Evolutionary conservation across 805 yeast genomes (phyloP).

Genomic region (Barnettozyma siamensis): DNA sequence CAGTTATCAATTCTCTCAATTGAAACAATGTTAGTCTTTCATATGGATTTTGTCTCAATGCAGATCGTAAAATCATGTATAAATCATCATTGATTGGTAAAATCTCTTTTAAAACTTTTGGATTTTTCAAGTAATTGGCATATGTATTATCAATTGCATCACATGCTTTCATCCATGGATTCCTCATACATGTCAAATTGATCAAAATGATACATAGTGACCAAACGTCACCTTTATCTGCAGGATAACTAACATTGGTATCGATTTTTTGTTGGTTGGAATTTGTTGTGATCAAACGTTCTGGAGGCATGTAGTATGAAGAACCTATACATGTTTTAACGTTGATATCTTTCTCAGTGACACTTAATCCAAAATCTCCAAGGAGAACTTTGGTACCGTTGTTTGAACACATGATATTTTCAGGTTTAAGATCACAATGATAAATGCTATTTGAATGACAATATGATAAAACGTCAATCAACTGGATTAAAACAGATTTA

Average conservation of each 20-base stretch:
- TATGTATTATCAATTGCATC: conserved; percentile 54
- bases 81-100: conserved; percentile 68
- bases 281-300: conserved; percentile 44
- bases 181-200: conserved; percentile 75
- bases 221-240: conserved; percentile 82
- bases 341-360: conserved; percentile 49
- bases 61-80: conserved; percentile 39
- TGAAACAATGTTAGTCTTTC: conserved; percentile 26
- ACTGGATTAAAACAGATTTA: conserved; percentile 62
- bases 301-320: conserved; percentile 91
- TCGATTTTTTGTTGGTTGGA: conserved; percentile 20
- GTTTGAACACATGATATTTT: conserved; percentile 68
- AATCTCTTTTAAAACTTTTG: conserved; percentile 52
- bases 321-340: conserved; percentile 81
- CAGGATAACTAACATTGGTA: conserved; percentile 41
- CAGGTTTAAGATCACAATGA: conserved; percentile 95
- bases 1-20: conserved; percentile 15
- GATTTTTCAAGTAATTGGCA: conserved; percentile 51
- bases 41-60: conserved; percentile 29
- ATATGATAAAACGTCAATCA: conserved; percentile 75
- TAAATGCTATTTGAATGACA: conserved; percentile 80
- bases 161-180: conserved; percentile 87
- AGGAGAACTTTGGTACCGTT: conserved; percentile 51
- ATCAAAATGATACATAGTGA: conserved; percentile 76
- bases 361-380: conserved; percentile 90